Percentiles rank a stretch among this genome's conserved stretches.
These are phyloP conservation scores for Aspergillus sp. DNA, from an alignment of 2,329 filamentous ascomycete species.

Conservation along the genomic window DNA sequence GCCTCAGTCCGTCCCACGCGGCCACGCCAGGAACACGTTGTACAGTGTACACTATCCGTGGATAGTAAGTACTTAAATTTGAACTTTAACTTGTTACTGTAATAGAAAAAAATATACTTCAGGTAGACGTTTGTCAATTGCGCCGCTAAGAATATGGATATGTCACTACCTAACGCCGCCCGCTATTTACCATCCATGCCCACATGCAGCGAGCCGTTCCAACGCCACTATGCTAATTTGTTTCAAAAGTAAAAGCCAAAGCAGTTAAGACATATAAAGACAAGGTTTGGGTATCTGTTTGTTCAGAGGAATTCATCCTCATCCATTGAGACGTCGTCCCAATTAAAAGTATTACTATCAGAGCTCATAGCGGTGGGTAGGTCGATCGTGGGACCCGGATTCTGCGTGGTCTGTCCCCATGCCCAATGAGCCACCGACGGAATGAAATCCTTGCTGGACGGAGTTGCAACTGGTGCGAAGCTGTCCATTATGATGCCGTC, in stretches of 20 bases:
- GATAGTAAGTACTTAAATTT: background rate
- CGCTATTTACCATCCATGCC: background rate
- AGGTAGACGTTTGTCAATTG: background rate
- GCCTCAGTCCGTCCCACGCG: no score
- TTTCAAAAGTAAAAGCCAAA: background rate
- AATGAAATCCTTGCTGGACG: constrained; percentile 12
- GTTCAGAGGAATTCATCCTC: constrained; percentile 32
- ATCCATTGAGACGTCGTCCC: constrained; percentile 28
- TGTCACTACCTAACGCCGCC: background rate
- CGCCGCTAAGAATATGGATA: background rate
- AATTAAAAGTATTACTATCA: constrained; percentile 14
- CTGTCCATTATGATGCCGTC: constrained; percentile 25
- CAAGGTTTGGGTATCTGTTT: background rate
- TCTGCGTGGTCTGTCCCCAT: constrained; percentile 1
- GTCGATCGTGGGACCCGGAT: constrained; percentile 10
- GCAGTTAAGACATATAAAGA: background rate
- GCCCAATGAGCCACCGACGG: constrained; percentile 9
- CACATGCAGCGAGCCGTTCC: background rate
- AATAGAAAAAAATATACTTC: no score
- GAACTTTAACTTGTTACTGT: background rate
- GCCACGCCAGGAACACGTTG: no score
- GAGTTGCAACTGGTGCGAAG: constrained; percentile 19
- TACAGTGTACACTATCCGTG: no score
- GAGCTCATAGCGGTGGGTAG: constrained; percentile 4
- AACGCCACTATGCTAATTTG: constrained; percentile 1